A percentile compares a stretch with the other conserved stretches of the same genome.
Conservation (phyloP, 768 basidiomycete species). For the Lactarius hengduanensis region DNA sequence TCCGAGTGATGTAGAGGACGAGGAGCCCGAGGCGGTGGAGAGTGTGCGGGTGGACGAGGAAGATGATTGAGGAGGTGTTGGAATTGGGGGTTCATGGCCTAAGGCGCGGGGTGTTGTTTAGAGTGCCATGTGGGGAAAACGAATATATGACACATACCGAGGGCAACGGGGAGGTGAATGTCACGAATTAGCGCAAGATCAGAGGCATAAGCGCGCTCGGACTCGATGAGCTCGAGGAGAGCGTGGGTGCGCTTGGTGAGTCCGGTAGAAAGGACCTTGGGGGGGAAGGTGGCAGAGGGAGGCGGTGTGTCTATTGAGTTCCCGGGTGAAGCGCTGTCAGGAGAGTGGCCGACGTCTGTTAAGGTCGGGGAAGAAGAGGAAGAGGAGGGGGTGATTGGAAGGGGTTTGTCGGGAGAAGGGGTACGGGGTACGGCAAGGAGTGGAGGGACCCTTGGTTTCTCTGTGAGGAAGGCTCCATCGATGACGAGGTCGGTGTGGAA, state of each 20-base stretch:
- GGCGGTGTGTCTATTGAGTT: slow-evolving; percentile 25
- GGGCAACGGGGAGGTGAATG: slow-evolving; percentile 74
- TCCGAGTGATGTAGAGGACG: slow-evolving; percentile 37
- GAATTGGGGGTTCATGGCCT: slow-evolving; percentile 46
- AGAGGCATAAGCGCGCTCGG: slow-evolving; percentile 80
- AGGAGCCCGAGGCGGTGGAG: slow-evolving; percentile 51
- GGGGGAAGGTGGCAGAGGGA: slow-evolving; percentile 20
- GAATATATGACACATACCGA: slow-evolving; percentile 48
- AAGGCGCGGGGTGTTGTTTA: slow-evolving; percentile 6
- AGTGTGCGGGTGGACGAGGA: slow-evolving; percentile 52
- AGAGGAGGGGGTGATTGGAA: slow-evolving; percentile 35
- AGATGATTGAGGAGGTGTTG: slow-evolving; percentile 37
- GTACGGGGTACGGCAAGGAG: slow-evolving; percentile 25
- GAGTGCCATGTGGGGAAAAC: not conserved
- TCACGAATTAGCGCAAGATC: slow-evolving; percentile 77
- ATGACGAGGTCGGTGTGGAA: slow-evolving; percentile 10
- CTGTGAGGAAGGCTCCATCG: slow-evolving; percentile 28
- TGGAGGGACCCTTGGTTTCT: slow-evolving; percentile 20
- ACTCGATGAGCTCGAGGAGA: slow-evolving; percentile 71
- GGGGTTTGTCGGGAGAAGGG: slow-evolving; percentile 36
- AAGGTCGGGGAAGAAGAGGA: slow-evolving; percentile 27
- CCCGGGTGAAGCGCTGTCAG: slow-evolving; percentile 18
- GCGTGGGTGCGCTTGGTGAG: slow-evolving; percentile 73
- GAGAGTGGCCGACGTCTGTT: slow-evolving; percentile 15
- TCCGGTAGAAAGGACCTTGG: slow-evolving; percentile 33